These are phyloP conservation scores for Ramaria sp. DNA, from an alignment of 768 basidiomycete genomes.

Conservation along the genomic window DNA sequence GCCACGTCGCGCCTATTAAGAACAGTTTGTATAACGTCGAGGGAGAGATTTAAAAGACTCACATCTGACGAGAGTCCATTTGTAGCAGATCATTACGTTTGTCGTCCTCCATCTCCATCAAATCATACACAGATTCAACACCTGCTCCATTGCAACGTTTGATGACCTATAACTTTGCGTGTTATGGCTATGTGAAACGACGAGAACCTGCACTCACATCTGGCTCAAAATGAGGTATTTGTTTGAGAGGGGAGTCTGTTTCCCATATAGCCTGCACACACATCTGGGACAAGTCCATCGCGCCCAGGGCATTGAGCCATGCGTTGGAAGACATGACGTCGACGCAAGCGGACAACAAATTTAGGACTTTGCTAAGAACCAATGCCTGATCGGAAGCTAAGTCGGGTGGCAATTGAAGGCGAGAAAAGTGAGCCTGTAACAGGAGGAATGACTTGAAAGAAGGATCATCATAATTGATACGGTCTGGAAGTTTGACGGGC, in stretches of 20 bases:
- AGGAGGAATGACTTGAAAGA: conserved; percentile 98
- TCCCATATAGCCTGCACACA: conserved; percentile 99
- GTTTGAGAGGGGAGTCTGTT: conserved; percentile 87
- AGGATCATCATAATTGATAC: conserved; percentile 80
- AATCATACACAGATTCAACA: conserved; percentile 87
- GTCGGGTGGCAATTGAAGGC: conserved; percentile 85
- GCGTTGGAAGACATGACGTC: conserved; percentile 98
- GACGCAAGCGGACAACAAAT: conserved; percentile 86
- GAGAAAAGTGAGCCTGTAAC: conserved; percentile 93
- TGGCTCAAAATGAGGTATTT: conserved; percentile 92
- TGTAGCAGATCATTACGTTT: conserved; percentile 70
- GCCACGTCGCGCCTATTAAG: conserved; percentile 79
- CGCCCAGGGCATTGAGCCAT: conserved; percentile 86
- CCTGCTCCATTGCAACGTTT: conserved; percentile 73
- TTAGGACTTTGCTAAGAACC: conserved; percentile 84
- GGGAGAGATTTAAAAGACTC: conserved; percentile 21
- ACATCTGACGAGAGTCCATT: conserved; percentile 85
- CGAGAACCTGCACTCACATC: conserved; percentile 39
- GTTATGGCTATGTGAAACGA: background rate
- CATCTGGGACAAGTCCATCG: conserved; percentile 99
- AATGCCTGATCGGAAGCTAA: conserved; percentile 84
- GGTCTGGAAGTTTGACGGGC: conserved; percentile 81
- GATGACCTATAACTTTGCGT: conserved; percentile 41
- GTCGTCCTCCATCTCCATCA: conserved; percentile 98
- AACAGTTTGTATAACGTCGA: conserved; percentile 13